These are phyloP conservation scores for Aphanomyces stellatus DNA, from an alignment of 352 stramenopile species.

Conservation along the genomic window DNA sequence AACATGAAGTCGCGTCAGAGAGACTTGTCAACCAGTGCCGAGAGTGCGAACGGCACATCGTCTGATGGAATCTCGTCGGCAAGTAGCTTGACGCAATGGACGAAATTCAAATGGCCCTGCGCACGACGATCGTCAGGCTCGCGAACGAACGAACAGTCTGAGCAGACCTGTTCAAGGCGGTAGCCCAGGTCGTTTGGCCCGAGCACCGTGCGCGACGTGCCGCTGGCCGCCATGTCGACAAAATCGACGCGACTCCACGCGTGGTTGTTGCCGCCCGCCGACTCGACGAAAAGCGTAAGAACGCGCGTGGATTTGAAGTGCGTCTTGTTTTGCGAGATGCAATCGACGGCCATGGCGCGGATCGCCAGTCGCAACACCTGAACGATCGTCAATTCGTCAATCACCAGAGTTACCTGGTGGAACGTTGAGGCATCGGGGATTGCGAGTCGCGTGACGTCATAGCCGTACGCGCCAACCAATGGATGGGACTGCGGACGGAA, in stretches of 20 bases:
- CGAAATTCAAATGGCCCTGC: neutral
- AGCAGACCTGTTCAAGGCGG: slow-evolving; percentile 1
- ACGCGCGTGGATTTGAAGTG: neutral
- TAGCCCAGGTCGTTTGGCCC: neutral
- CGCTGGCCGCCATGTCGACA: slow-evolving; percentile 9
- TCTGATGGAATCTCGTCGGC: neutral
- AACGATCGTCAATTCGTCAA: neutral
- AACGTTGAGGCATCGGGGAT: neutral
- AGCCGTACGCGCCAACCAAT: slow-evolving; percentile 3
- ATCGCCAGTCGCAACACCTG: slow-evolving; percentile 3
- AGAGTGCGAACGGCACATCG: neutral
- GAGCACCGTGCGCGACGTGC: neutral
- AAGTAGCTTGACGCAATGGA: neutral
- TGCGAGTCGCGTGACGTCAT: slow-evolving; percentile 3
- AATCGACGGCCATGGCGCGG: slow-evolving; percentile 4
- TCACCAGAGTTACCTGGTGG: neutral
- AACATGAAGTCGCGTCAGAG: neutral
- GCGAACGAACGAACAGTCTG: too few relatives aligned
- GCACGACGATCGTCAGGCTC: too few relatives aligned
- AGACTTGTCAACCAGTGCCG: neutral
- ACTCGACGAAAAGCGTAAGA: slow-evolving; percentile 1
- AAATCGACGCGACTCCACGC: slow-evolving; percentile 10
- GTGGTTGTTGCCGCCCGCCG: neutral
- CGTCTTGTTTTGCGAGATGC: slow-evolving; percentile 1
- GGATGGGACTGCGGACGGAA: slow-evolving; percentile 12